Conservation (phyloP, 2,329 filamentous ascomycete species). For the Trichophyton verrucosum region DNA sequence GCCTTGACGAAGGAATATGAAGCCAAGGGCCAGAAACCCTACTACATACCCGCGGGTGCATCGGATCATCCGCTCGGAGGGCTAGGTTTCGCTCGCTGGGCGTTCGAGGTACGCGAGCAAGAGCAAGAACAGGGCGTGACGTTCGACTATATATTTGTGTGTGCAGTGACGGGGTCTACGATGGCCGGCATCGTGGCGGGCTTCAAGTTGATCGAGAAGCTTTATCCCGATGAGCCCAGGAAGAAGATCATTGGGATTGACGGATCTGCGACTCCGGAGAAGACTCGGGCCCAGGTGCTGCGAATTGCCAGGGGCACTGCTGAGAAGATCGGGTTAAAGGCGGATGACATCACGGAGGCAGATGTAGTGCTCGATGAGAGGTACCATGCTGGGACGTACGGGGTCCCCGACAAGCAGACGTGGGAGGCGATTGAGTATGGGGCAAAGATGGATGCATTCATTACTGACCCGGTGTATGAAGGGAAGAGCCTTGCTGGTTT, state of each 20-base stretch:
- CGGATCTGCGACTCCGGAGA: conserved; percentile 45
- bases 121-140: conserved; percentile 50
- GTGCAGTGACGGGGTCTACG: conserved; percentile 58
- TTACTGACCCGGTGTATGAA: conserved; percentile 65
- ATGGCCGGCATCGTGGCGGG: conserved; percentile 61
- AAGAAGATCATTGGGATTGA: conserved; percentile 56
- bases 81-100: conserved; percentile 58
- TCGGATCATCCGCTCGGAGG: conserved; percentile 59
- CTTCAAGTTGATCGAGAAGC: conserved; percentile 51
- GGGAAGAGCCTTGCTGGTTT: conserved; percentile 62
- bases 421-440: conserved; percentile 57
- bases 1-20: conserved; percentile 43
- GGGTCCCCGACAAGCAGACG: conserved; percentile 53
- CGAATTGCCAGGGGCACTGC: conserved; percentile 54
- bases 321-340: conserved; percentile 48
- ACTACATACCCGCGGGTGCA: conserved; percentile 60
- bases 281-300: conserved; percentile 54
- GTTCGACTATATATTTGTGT: conserved; percentile 57
- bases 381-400: conserved; percentile 57
- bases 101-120: conserved; percentile 54
- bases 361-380: conserved; percentile 53
- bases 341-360: conserved; percentile 47
- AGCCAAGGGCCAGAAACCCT: conserved; percentile 46
- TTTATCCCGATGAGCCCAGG: conserved; percentile 28
- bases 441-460: conserved; percentile 56